Base-by-base conservation (phyloP, 495 filamentous ascomycete species). In the Tuber brumale region DNA sequence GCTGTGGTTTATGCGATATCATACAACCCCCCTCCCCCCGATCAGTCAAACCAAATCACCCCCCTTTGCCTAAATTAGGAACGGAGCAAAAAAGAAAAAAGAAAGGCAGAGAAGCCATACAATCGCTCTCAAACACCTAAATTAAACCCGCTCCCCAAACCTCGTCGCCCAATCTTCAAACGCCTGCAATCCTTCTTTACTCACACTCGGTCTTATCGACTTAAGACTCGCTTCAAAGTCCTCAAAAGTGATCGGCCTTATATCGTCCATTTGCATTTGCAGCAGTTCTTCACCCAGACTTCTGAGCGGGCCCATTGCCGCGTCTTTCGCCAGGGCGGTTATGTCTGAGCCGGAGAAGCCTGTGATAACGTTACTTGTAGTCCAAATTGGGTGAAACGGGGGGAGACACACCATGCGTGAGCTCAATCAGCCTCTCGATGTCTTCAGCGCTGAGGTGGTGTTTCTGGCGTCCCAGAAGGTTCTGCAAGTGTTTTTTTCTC, bases 331-430 rank as follows among this genome's bases (percentile, higher is more conserved):
- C 39, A 99, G 86, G 9, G 95, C 95, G 16, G 95, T 99, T 74
- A 99, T 97, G 83, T 99, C 95, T 5, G 94, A 97, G 76, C 95
- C 96, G 48, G 93, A 97, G 86, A 97, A 99, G 71, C 94, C 95
- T 97, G 80, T 1, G 75, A 70, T 78, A n/a, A 27, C 70, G 10
- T 75, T 19, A 41, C 27, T 18, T 14, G 61, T 19, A 72, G 57
- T 48, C 16, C 57, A 19, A 66, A 66, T 61, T 27, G 9, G 10
- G 41, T 31, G 76, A 69, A 35, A 72, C 80, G 76, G 51, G 57
- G 57, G 44, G 71, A 45, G 69, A 84, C 86, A 82, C 87, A 96
- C 94, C 93, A 79, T 97, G 92, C 44, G 96, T 98, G 48, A 95
- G 85, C 61, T 87, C 85, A n/a, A 98, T 93, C 44, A 99, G 84